phyloP scores from a whole-genome alignment of 1,139 yeast species.

The Scheffersomyces titani region DNA sequence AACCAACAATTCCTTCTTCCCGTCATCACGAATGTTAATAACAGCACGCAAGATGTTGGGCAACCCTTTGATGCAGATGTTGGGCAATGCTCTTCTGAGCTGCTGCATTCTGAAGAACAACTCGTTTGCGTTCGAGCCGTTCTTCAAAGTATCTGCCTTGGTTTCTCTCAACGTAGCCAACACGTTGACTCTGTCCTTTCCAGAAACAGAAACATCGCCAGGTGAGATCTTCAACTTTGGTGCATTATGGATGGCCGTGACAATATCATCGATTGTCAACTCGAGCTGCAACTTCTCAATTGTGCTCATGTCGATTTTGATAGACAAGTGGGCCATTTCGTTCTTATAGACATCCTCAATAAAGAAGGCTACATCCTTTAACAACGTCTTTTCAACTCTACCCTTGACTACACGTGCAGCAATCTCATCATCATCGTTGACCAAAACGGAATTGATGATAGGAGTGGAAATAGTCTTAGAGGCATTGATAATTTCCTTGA shows the following conservation, averaged over 20 bases:
- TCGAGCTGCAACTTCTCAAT: constrained; percentile 91
- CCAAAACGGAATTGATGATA: constrained; percentile 90
- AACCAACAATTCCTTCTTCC: constrained; percentile 85
- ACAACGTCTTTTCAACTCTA: constrained; percentile 86
- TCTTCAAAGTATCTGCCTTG: constrained; percentile 41
- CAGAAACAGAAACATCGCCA: constrained; percentile 69
- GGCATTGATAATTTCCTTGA: constrained; percentile 96
- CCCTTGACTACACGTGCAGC: constrained; percentile 99
- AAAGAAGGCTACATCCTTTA: constrained; percentile 83
- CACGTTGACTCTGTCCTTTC: constrained; percentile 74
- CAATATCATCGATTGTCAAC: constrained; percentile 81
- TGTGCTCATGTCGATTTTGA: constrained; percentile 79
- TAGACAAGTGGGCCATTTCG: constrained; percentile 73
- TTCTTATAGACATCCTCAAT: constrained; percentile 93
- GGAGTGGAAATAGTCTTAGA: constrained; percentile 95
- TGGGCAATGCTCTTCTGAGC: constrained; percentile 80
- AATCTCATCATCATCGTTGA: constrained; percentile 91
- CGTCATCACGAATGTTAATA: constrained; percentile 85
- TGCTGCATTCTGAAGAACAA: constrained; percentile 89
- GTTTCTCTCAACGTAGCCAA: constrained; percentile 61
- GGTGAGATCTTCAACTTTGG: constrained; percentile 85
- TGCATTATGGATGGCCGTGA: constrained; percentile 76
- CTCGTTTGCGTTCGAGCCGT: constrained; percentile 54
- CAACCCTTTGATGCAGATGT: constrained; percentile 89
- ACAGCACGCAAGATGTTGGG: constrained; percentile 93